These are phyloP conservation scores for Solanum hybrid DNA, from an alignment of 305 asterid genomes.

Conservation along the genomic window DNA sequence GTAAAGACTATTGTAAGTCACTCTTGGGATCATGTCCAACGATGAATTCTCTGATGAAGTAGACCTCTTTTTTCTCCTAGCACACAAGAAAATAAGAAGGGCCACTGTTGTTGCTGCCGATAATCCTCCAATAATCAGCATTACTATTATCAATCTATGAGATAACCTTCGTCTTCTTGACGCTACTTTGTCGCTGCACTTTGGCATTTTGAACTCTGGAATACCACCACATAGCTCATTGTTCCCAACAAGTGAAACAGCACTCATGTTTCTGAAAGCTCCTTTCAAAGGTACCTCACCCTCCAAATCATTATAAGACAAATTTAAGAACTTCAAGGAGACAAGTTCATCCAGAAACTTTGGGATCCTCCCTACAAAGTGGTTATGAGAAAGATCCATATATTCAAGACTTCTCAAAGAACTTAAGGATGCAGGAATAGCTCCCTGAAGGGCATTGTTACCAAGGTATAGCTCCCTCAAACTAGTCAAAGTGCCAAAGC, in stretches of 20 bases:
- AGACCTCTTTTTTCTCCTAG: background rate
- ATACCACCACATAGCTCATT: conserved; percentile 13
- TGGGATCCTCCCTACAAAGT: conserved; percentile 6
- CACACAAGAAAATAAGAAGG: background rate
- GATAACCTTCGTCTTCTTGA: background rate
- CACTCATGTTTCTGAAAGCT: conserved; percentile 2
- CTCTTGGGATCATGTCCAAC: conserved; percentile 3
- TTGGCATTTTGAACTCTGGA: conserved; percentile 1
- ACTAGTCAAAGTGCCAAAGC: background rate
- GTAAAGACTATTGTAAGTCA: conserved; percentile 12
- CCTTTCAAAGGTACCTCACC: conserved; percentile 22
- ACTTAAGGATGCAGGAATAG: background rate
- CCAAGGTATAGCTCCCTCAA: conserved; percentile 1
- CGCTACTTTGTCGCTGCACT: background rate
- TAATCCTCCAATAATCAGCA: background rate
- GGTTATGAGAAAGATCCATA: conserved; percentile 13
- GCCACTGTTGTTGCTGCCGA: background rate
- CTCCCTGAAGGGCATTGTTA: conserved; percentile 7
- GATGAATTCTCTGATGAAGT: background rate
- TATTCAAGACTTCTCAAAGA: background rate
- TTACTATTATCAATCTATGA: background rate
- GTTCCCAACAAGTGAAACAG: conserved; percentile 12
- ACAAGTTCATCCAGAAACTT: background rate
- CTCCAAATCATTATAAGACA: conserved; percentile 13
- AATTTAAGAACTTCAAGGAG: background rate